Evolutionary conservation across 139 green algal genomes (phyloP), one percentile per base, ranked within the genome.

Genomic region (Coccomyxa sp.): DNA sequence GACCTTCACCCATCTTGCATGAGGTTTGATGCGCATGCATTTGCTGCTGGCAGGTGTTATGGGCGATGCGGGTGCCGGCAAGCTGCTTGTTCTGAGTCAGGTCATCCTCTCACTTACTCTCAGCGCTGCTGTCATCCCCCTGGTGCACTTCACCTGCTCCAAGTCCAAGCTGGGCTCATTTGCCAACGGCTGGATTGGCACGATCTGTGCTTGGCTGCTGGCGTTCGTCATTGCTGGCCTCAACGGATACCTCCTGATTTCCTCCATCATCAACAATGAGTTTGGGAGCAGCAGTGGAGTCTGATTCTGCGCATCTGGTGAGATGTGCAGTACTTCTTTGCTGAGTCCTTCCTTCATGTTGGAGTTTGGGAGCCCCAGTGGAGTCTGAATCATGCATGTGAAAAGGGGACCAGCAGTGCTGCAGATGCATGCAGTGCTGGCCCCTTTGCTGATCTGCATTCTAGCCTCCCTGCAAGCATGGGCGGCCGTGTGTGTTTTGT

Each of bases 61-160:
- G 17, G 91, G 91, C n/a, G 85, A 89, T 58, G 45, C 71, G 17
- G 90, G 88, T 31, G 86, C 91, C 0, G 84, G 84, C 17, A 83
- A 88, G 77, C 85, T 95, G 79, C 82, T 93, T 38, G 85, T 95
- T 57, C 67, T 87, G 3, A 79, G 58, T 79, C 83, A 86, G 82
- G 91, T 95, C 58, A 87, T 95, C 16, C 80, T 95, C 38, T 94
- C 91, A 0, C 86, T 95, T 58, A 83, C 88, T 67, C 88, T 95
- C 71, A 76, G 86, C 12, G 94, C 94, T 82, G 89, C 88, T 18
- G 85, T 94, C 30, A 83, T 91, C 58, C 91, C 91, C 15, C 87
- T 95, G 51, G 87, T 95, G 32, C 89, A 95, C 67, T 94, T 95
- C 85, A 95, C 91, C 45, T 82, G 76, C 67, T 82, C 71, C 30